Base-by-base conservation (phyloP, 768 basidiomycete species). In the Cystofilobasidium capitatum region DNA sequence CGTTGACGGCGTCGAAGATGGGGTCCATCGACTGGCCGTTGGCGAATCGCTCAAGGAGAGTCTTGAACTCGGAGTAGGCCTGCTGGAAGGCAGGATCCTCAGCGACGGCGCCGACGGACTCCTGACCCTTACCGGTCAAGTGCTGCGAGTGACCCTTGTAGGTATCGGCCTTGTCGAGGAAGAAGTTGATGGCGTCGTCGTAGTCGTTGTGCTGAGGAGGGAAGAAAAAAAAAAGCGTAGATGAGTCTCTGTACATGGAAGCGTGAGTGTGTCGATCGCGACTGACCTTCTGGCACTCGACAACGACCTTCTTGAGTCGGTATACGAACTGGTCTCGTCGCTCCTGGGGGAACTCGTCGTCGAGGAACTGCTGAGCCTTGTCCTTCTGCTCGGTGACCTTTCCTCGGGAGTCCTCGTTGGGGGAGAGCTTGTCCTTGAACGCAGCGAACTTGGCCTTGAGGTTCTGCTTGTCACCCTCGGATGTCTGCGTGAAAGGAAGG, bases 11-110 rank as follows among this genome's bases (percentile, higher is more conserved):
- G 70, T 88, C 83, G 40, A 88, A 80, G 66, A 94, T 82, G 36
- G 81, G 76, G 65, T 86, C 80, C 77, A 92, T 82, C 44, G 83
- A 84, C 72, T 79, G 74, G 62, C 82, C 83, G 72, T 89, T 86
- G 8, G 93, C 93, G 75, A 98, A 92, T 26, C 94, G 86, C 77
- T 97, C 92, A 47, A 96, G 84, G 14, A 97, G 81, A 1, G 85
- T 86, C 55, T 89, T 85, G 35, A 92, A 81, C 74, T 91, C 84
- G 44, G 74, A 70, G 31, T 82, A 80, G 16, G 87, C 82, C 40
- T 81, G 77, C 57, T 82, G 37, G 73, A 93, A 79, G 7, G 80
- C 75, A 2, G 81, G 78, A 71, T 89, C 84, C 79, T 84, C 69
- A 51, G 73, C 70, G 71, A 77, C 75, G 61, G 72, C 71, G 39